Evolutionary conservation across 1,139 yeast genomes (phyloP).

Genomic region (Petasospora rhodanensis): DNA sequence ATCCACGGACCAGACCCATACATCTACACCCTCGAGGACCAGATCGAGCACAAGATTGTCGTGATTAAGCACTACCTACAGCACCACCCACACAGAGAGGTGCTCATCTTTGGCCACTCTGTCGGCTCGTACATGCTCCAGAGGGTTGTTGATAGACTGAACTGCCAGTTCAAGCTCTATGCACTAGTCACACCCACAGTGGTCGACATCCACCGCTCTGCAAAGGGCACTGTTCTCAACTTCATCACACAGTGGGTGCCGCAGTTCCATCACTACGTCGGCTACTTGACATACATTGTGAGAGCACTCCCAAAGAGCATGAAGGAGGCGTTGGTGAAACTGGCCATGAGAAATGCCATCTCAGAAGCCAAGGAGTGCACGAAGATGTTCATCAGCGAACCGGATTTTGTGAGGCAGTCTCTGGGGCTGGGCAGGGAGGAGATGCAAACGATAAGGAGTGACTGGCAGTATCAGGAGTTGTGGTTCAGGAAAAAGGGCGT

Average conservation of each 20-base stretch:
- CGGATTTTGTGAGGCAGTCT: slow-evolving; percentile 45
- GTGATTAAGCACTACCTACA: slow-evolving; percentile 32
- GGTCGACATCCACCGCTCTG: slow-evolving; percentile 48
- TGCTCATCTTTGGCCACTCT: slow-evolving; percentile 55
- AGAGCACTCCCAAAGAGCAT: slow-evolving; percentile 9
- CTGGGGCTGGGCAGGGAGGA: slow-evolving; percentile 56
- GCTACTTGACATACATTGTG: slow-evolving; percentile 13
- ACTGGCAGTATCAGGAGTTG: slow-evolving; percentile 41
- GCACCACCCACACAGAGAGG: slow-evolving; percentile 26
- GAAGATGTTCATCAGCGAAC: slow-evolving; percentile 36
- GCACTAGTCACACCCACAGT: slow-evolving; percentile 66
- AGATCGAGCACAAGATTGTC: slow-evolving; percentile 45
- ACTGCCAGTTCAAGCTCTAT: slow-evolving; percentile 33
- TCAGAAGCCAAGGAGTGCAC: slow-evolving; percentile 36
- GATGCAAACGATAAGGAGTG: slow-evolving; percentile 42
- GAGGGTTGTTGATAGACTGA: slow-evolving; percentile 34
- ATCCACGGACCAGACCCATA: slow-evolving; percentile 12
- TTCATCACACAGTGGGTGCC: slow-evolving; percentile 9
- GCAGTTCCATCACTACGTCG: slow-evolving; percentile 27
- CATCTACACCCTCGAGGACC: slow-evolving; percentile 42
- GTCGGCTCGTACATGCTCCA: slow-evolving; percentile 58
- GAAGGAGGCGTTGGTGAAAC: slow-evolving; percentile 4
- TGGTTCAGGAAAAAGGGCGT: slow-evolving; percentile 39
- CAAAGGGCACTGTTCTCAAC: slow-evolving; percentile 37
- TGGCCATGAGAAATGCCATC: slow-evolving; percentile 32